A percentile compares a stretch with the other conserved stretches of the same genome.
phyloP scores from a whole-genome alignment of 2,329 filamentous ascomycete species.

The Xylariaceae sp. region DNA sequence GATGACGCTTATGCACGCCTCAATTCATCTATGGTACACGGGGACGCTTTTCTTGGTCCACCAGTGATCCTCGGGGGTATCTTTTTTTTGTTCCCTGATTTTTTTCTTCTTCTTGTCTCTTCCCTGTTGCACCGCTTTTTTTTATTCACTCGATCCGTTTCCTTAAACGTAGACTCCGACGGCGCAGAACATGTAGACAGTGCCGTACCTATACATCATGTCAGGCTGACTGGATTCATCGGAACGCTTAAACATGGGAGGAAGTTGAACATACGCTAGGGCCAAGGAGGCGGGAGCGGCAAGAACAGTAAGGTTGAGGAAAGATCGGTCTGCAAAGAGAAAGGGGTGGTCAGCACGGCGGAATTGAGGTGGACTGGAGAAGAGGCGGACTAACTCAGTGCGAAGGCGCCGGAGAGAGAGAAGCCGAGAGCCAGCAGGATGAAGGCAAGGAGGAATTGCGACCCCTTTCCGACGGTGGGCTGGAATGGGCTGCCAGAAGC shows the following conservation, averaged over 20 bases:
- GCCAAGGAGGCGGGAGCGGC: slow-evolving; percentile 84
- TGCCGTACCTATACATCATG: slow-evolving; percentile 66
- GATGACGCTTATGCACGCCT: slow-evolving; percentile 29
- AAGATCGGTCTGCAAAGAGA: slow-evolving; percentile 66
- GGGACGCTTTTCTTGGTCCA: slow-evolving; percentile 23
- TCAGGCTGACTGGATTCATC: slow-evolving; percentile 16
- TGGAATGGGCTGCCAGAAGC: slow-evolving; percentile 81
- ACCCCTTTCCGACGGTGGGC: slow-evolving; percentile 74
- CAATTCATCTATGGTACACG: slow-evolving; percentile 41
- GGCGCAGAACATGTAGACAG: slow-evolving; percentile 98
- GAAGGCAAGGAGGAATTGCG: slow-evolving; percentile 80
- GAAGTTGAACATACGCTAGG: slow-evolving; percentile 71
- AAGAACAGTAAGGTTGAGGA: slow-evolving; percentile 70
- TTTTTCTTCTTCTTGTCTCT: not conserved
- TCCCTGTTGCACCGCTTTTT: too few relatives aligned
- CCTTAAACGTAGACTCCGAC: slow-evolving; percentile 93
- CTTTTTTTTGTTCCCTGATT: too few relatives aligned
- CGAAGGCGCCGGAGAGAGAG: slow-evolving; percentile 72
- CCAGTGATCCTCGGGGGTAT: slow-evolving; percentile 38
- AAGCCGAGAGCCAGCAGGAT: slow-evolving; percentile 68
- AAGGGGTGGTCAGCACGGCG: slow-evolving; percentile 1
- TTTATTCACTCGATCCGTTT: not conserved
- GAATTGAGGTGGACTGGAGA: not conserved
- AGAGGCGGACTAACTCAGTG: slow-evolving; percentile 64
- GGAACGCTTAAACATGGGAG: not conserved